A percentile compares a stretch with the other conserved stretches of the same genome.
phyloP scores from a whole-genome alignment of 108 stramenopile genomes.

The Fragilaria crotonensis region DNA sequence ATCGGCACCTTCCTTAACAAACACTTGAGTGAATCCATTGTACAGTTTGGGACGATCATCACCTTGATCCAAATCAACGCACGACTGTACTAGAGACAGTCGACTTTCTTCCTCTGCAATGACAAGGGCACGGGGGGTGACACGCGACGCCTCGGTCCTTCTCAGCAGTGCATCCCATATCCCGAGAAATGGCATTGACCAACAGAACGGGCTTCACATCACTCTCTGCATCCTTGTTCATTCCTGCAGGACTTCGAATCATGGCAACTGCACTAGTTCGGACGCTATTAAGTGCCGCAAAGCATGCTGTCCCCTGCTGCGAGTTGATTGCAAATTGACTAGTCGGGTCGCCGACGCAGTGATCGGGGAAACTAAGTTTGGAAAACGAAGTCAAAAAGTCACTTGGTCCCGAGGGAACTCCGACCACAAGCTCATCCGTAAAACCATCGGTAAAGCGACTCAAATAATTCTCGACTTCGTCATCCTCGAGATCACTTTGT shows the following conservation, averaged over 20 bases:
- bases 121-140: conserved; percentile 68
- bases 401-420: conserved; percentile 51
- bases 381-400: conserved; percentile 41
- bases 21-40: conserved; percentile 85
- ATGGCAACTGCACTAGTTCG: conserved; percentile 71
- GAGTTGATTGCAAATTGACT: conserved; percentile 84
- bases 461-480: no score
- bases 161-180: conserved; percentile 19
- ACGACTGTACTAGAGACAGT: conserved; percentile 64
- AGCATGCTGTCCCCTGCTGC: conserved; percentile 86
- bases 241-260: conserved; percentile 19
- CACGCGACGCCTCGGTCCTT: conserved; percentile 51
- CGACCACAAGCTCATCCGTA: conserved; percentile 75
- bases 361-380: conserved; percentile 73
- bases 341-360: conserved; percentile 68
- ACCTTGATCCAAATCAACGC: conserved; percentile 58
- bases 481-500: conserved; percentile 20
- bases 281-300: conserved; percentile 82
- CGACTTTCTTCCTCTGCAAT: conserved; percentile 50
- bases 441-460: conserved; percentile 90
- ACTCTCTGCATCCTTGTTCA: conserved; percentile 10
- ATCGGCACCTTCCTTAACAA: conserved; percentile 62
- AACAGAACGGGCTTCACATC: conserved; percentile 59
- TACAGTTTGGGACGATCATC: conserved; percentile 51
- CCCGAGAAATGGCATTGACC: conserved; percentile 70